Evolutionary conservation across 106 monocot species (phyloP).

Genomic region (Xerophyta viscosa): DNA sequence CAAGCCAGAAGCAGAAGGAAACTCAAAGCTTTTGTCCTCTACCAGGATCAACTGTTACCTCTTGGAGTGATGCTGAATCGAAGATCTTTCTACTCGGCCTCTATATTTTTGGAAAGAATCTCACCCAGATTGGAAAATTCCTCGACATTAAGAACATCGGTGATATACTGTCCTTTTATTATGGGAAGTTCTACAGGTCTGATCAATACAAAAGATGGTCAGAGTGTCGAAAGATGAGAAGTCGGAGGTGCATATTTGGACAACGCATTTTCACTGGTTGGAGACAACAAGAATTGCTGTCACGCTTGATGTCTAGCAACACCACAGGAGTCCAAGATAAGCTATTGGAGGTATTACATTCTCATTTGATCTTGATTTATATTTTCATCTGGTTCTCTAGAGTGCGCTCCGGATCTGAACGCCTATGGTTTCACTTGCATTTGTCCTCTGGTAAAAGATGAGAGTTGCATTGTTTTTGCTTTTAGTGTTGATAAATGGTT

Average conservation of each 20-base stretch:
- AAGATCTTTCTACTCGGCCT: constrained; percentile 79
- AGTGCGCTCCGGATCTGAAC: too few species aligned
- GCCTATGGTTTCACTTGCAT: too few species aligned
- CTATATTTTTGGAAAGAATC: constrained; percentile 87
- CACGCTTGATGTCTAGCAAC: constrained; percentile 30
- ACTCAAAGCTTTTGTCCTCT: constrained; percentile 16
- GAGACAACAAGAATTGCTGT: constrained; percentile 71
- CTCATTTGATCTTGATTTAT: neutral
- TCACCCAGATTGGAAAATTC: constrained; percentile 48
- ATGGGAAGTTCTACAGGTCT: constrained; percentile 79
- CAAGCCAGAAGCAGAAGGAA: constrained; percentile 6
- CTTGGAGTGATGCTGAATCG: constrained; percentile 50
- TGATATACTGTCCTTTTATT: constrained; percentile 70
- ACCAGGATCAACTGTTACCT: constrained; percentile 27
- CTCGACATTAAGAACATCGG: constrained; percentile 52
- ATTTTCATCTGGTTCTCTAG: too few species aligned
- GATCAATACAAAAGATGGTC: constrained; percentile 68
- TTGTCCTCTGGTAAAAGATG: too few species aligned
- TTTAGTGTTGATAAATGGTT: too few species aligned
- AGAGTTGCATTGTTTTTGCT: too few species aligned
- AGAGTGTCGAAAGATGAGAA: constrained; percentile 55
- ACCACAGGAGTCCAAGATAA: constrained; percentile 30
- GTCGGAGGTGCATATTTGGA: constrained; percentile 55
- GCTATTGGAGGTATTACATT: neutral
- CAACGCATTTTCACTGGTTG: constrained; percentile 72